phyloP scores from a whole-genome alignment of 1,139 yeast genomes.

The Sugiyamaella pinicola region DNA sequence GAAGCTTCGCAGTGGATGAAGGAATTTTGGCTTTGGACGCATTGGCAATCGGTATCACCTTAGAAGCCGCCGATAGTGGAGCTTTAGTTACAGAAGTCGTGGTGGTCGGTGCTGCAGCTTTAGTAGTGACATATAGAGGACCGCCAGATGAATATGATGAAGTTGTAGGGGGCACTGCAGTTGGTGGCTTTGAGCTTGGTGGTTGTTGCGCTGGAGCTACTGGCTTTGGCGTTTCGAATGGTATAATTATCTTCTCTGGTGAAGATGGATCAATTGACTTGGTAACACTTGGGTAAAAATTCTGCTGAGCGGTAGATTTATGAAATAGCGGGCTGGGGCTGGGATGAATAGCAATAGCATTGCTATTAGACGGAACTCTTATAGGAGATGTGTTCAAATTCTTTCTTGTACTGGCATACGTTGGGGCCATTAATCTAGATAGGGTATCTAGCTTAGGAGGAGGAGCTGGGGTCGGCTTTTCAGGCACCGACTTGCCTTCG shows the following conservation, averaged over 20 bases:
- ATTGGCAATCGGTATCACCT: background rate
- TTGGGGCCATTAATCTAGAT: constrained; percentile 43
- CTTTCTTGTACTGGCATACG: constrained; percentile 41
- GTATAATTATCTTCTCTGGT: background rate
- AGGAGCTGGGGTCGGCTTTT: constrained; percentile 3
- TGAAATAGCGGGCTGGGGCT: constrained; percentile 1
- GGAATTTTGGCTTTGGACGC: background rate
- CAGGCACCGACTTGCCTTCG: background rate
- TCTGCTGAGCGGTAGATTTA: background rate
- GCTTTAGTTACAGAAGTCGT: too few relatives aligned
- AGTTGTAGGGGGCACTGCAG: background rate
- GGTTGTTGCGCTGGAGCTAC: background rate
- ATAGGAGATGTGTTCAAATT: constrained; percentile 11
- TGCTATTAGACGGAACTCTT: constrained; percentile 8
- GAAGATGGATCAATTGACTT: background rate
- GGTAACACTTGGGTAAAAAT: background rate
- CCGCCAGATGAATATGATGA: background rate
- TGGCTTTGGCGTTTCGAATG: background rate
- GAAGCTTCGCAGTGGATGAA: background rate
- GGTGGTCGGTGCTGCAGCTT: too few relatives aligned
- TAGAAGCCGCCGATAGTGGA: background rate
- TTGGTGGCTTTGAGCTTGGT: background rate
- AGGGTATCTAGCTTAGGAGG: constrained; percentile 24
- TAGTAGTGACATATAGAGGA: too few relatives aligned
- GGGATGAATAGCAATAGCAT: background rate